phyloP scores from a whole-genome alignment of 1,139 yeast genomes.

The Yamadazyma diospyri region DNA sequence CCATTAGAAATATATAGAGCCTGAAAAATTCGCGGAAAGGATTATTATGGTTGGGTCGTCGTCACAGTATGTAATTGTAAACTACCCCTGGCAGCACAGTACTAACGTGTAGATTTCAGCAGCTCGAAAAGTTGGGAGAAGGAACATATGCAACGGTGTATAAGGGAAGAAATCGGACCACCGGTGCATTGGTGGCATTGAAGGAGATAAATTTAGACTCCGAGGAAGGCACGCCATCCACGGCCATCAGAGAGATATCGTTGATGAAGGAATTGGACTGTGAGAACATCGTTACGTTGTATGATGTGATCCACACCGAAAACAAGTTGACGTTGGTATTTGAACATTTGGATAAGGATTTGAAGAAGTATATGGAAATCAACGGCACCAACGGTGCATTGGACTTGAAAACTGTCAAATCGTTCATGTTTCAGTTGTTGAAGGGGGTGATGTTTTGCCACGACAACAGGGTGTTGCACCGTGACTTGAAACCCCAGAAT shows the following conservation, averaged over 20 bases:
- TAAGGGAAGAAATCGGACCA: conserved; percentile 87
- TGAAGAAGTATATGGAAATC: conserved; percentile 90
- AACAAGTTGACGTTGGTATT: conserved; percentile 91
- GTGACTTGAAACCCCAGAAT: conserved; percentile 95
- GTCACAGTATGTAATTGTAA: conserved; percentile 25
- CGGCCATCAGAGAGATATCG: conserved; percentile 95
- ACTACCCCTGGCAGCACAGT: not conserved
- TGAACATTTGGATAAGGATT: conserved; percentile 90
- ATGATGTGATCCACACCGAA: conserved; percentile 95
- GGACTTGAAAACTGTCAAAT: conserved; percentile 75
- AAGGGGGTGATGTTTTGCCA: conserved; percentile 94
- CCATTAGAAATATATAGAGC: conserved; percentile 22
- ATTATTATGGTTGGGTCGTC: conserved; percentile 23
- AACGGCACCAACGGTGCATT: conserved; percentile 81
- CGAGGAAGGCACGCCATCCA: conserved; percentile 97
- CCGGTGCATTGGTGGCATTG: conserved; percentile 91
- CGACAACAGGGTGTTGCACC: conserved; percentile 88
- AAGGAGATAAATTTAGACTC: conserved; percentile 93
- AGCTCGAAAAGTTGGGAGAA: conserved; percentile 89
- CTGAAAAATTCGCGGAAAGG: not conserved
- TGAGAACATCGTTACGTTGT: conserved; percentile 87
- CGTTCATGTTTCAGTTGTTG: conserved; percentile 88
- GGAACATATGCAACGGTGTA: conserved; percentile 98
- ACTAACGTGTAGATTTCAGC: conserved; percentile 36
- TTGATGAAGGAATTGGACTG: conserved; percentile 94